phyloP scores from a whole-genome alignment of 495 filamentous ascomycete species.

The Bombardia bombarda region DNA sequence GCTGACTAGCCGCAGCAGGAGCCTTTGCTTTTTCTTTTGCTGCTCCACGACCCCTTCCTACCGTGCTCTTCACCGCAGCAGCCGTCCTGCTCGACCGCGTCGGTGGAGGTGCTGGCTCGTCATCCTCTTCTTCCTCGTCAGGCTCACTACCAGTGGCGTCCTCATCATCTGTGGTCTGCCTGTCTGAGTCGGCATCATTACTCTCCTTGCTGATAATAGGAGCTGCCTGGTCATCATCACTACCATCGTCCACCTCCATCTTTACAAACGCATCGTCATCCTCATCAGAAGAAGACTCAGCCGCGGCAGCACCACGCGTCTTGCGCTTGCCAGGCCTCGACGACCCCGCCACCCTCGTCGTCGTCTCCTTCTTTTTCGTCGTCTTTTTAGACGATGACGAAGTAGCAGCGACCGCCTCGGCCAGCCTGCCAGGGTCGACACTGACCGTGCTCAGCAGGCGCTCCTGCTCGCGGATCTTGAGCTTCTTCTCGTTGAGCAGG shows the following conservation, averaged over 20 bases:
- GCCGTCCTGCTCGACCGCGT: slow-evolving; percentile 7
- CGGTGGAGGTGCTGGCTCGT: slow-evolving; percentile 11
- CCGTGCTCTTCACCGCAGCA: too few relatives aligned
- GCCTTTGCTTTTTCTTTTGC: not conserved
- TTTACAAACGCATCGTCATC: slow-evolving; percentile 48
- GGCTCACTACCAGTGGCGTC: slow-evolving; percentile 36
- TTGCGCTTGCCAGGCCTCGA: slow-evolving; percentile 46
- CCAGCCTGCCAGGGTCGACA: not conserved
- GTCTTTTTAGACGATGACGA: too few relatives aligned
- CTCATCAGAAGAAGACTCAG: slow-evolving; percentile 39
- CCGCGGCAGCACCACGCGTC: slow-evolving; percentile 22
- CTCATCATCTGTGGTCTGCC: slow-evolving; percentile 32
- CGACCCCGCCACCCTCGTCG: not conserved
- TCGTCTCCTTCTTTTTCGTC: not conserved
- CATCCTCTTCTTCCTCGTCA: slow-evolving; percentile 33
- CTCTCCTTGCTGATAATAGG: too few relatives aligned
- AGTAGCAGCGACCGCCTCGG: too few relatives aligned
- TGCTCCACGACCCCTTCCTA: too few relatives aligned
- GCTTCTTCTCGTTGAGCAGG: slow-evolving; percentile 79
- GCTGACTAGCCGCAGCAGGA: not conserved
- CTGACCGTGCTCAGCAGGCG: slow-evolving; percentile 55
- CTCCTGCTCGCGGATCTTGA: slow-evolving; percentile 83
- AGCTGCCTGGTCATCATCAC: slow-evolving; percentile 7
- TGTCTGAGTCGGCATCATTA: slow-evolving; percentile 7
- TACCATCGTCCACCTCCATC: slow-evolving; percentile 42